Conservation (phyloP, 225 moss, liverwort and hornwort genomes). For the Thuidium tamariscinum region DNA sequence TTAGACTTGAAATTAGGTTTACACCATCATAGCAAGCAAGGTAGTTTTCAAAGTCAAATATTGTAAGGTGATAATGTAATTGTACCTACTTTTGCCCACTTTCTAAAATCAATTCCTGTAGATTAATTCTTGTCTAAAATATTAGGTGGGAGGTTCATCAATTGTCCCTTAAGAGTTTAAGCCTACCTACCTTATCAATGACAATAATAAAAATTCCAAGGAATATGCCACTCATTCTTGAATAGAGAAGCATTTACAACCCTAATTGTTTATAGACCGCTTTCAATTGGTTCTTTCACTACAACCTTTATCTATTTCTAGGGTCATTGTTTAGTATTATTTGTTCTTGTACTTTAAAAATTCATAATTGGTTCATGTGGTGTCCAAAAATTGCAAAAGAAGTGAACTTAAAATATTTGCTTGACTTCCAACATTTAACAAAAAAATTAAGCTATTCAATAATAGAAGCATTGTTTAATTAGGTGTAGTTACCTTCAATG, state of each 20-base stretch:
- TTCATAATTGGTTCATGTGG: too few species aligned
- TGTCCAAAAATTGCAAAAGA: too few species aligned
- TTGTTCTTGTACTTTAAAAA: background rate
- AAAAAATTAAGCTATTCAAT: background rate
- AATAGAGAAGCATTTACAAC: too few species aligned
- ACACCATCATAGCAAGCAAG: background rate
- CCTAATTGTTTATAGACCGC: background rate
- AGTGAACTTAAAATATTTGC: too few species aligned
- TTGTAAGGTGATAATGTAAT: background rate
- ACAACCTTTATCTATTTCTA: background rate
- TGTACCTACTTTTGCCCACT: background rate
- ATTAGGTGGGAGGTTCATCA: fast-evolving
- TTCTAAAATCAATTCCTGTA: background rate
- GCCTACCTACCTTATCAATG: background rate
- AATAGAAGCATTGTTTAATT: background rate
- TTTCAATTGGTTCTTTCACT: too few species aligned
- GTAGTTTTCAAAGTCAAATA: background rate
- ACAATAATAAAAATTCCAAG: background rate
- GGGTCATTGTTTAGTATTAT: fast-evolving
- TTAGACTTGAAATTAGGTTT: background rate
- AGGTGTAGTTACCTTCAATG: background rate
- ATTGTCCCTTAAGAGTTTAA: background rate
- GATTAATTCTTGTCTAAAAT: background rate
- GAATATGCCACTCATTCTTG: background rate
- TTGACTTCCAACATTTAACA: too few species aligned